Conservation (phyloP, 2,329 filamentous ascomycete species). For the Cladosporium sphaerospermum region DNA sequence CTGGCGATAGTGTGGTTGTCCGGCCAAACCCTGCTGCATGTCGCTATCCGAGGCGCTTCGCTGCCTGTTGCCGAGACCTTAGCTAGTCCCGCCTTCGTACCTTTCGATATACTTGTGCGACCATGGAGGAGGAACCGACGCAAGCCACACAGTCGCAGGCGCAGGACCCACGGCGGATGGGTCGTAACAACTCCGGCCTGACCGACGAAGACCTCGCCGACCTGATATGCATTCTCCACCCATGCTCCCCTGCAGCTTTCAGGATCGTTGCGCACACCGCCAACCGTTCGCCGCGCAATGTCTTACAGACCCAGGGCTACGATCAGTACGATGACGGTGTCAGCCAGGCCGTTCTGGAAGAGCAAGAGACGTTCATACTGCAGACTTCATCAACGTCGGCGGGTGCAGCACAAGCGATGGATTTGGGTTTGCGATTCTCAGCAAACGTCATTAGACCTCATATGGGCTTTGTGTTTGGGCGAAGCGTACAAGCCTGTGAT, state of each 20-base stretch:
- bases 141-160: slow-evolving; percentile 48
- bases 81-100: neutral
- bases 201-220: slow-evolving; percentile 77
- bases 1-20: slow-evolving; percentile 1
- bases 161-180: slow-evolving; percentile 67
- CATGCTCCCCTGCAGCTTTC: slow-evolving; percentile 66
- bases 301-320: slow-evolving; percentile 45
- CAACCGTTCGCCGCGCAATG: slow-evolving; percentile 49
- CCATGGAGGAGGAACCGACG: slow-evolving; percentile 3
- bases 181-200: slow-evolving; percentile 75
- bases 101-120: neutral
- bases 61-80: slow-evolving; percentile 9
- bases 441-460: slow-evolving; percentile 61
- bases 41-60: neutral
- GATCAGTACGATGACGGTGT: slow-evolving; percentile 28
- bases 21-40: slow-evolving; percentile 7
- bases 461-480: slow-evolving; percentile 79
- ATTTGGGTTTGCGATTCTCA: slow-evolving; percentile 76
- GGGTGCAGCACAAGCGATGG: slow-evolving; percentile 33
- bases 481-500: slow-evolving; percentile 67
- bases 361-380: slow-evolving; percentile 44
- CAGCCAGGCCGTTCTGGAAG: slow-evolving; percentile 25
- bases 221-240: slow-evolving; percentile 82
- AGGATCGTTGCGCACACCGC: slow-evolving; percentile 59
- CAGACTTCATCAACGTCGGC: slow-evolving; percentile 39